Percentiles rank a stretch among this genome's conserved stretches.
phyloP scores from a whole-genome alignment of 495 filamentous ascomycete species.

The Podospora didyma region DNA sequence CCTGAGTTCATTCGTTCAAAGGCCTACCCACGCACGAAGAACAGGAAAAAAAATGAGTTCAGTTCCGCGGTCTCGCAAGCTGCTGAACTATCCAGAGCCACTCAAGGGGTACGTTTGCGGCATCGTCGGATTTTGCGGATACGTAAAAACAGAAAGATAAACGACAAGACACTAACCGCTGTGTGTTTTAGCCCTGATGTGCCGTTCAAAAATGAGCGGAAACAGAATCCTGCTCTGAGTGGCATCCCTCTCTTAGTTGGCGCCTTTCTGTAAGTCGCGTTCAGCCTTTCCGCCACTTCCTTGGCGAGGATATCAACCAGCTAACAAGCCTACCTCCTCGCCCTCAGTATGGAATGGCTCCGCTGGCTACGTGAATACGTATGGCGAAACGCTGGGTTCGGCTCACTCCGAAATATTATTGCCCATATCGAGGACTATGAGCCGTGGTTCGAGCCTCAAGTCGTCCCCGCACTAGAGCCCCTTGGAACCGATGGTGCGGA shows the following conservation, averaged over 20 bases:
- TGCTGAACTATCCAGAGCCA: constrained; percentile 19
- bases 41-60: constrained; percentile 18
- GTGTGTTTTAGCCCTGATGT: constrained; percentile 22
- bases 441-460: constrained; percentile 72
- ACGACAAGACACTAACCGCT: too few species aligned
- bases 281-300: background rate
- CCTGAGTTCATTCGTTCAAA: too few species aligned
- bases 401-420: constrained; percentile 50
- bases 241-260: constrained; percentile 21
- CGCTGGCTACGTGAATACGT: constrained; percentile 23
- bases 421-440: constrained; percentile 56
- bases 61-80: background rate
- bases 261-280: constrained; percentile 20
- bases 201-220: constrained; percentile 24
- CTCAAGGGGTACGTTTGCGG: constrained; percentile 14
- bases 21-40: background rate
- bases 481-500: background rate
- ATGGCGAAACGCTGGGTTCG: constrained; percentile 73
- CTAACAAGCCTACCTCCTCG: too few species aligned
- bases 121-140: too few species aligned
- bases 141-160: too few species aligned
- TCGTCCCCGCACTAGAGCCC: constrained; percentile 52
- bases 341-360: constrained; percentile 30
- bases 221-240: constrained; percentile 22
- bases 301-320: background rate